Conservation (phyloP, 1,284 basidiomycete species). For the Pisolithus thermaeus region DNA sequence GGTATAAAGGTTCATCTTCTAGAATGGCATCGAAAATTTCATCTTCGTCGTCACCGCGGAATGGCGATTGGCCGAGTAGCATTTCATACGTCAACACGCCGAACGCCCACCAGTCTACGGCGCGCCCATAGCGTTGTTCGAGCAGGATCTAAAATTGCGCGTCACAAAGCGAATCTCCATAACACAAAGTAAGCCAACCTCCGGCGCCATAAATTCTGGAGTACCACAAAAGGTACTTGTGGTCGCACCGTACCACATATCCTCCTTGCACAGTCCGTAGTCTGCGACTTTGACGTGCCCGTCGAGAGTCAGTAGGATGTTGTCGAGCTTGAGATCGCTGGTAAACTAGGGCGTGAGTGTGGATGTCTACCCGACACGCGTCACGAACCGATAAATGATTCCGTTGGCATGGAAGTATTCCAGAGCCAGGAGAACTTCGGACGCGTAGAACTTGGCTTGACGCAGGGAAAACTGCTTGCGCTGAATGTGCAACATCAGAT, state of each 20-base stretch:
- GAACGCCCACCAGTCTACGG: constrained; percentile 99
- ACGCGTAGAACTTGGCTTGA: constrained; percentile 98
- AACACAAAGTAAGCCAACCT: constrained; percentile 48
- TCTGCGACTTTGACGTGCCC: constrained; percentile 99
- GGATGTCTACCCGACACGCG: not conserved
- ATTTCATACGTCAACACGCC: constrained; percentile 99
- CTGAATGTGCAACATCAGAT: constrained; percentile 92
- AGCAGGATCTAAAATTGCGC: constrained; percentile 73
- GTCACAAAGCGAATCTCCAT: constrained; percentile 3
- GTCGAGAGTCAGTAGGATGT: constrained; percentile 94
- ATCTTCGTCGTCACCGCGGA: constrained; percentile 98
- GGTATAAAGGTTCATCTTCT: constrained; percentile 97
- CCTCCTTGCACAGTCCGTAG: constrained; percentile 98
- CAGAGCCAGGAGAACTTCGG: constrained; percentile 93
- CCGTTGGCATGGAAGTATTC: constrained; percentile 99
- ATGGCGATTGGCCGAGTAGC: constrained; percentile 97
- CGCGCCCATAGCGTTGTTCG: constrained; percentile 96
- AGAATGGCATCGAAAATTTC: constrained; percentile 99
- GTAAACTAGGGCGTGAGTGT: constrained; percentile 9
- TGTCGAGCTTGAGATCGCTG: constrained; percentile 97
- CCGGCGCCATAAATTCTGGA: constrained; percentile 99
- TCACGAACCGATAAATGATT: constrained; percentile 87
- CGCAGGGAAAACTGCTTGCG: constrained; percentile 91
- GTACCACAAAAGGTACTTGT: constrained; percentile 99
- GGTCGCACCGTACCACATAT: constrained; percentile 97